phyloP scores from a whole-genome alignment of 1,284 basidiomycete species.

The Pholiota adiposa region DNA sequence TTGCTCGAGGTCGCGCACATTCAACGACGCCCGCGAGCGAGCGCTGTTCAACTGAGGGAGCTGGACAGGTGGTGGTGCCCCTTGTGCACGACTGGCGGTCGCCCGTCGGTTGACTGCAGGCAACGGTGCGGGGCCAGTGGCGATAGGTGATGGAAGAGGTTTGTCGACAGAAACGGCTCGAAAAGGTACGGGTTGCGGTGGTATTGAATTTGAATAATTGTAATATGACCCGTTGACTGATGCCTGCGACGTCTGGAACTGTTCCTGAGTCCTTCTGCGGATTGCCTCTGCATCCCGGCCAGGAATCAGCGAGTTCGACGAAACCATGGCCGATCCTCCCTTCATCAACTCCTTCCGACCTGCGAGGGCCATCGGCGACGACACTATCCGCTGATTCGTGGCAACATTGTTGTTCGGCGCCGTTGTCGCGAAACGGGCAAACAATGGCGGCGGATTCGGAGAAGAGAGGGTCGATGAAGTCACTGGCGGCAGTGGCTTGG shows the following conservation, averaged over 20 bases:
- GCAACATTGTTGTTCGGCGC: conserved; percentile 7
- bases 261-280: conserved; percentile 14
- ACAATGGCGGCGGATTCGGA: conserved; percentile 39
- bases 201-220: neutral
- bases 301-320: conserved; percentile 23
- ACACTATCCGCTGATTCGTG: conserved; percentile 29
- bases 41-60: conserved; percentile 9
- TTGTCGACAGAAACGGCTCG: conserved; percentile 29
- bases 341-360: conserved; percentile 23
- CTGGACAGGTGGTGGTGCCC: conserved; percentile 19
- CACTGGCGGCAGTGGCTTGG: conserved; percentile 26
- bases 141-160: conserved; percentile 27
- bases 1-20: conserved; percentile 19
- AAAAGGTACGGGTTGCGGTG: conserved; percentile 15
- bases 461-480: conserved; percentile 21
- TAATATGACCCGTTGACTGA: conserved; percentile 4
- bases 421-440: conserved; percentile 39
- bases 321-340: conserved; percentile 15
- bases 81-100: conserved; percentile 3
- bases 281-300: conserved; percentile 16
- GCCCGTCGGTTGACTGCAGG: conserved; percentile 12
- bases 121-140: conserved; percentile 9
- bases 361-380: conserved; percentile 34
- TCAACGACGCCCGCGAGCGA: conserved; percentile 20
- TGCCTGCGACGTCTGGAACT: neutral